A percentile compares a stretch with the other conserved stretches of the same genome.
Evolutionary conservation across 2,329 filamentous ascomycete genomes (phyloP).

Genomic region (Didymella keratinophila): DNA sequence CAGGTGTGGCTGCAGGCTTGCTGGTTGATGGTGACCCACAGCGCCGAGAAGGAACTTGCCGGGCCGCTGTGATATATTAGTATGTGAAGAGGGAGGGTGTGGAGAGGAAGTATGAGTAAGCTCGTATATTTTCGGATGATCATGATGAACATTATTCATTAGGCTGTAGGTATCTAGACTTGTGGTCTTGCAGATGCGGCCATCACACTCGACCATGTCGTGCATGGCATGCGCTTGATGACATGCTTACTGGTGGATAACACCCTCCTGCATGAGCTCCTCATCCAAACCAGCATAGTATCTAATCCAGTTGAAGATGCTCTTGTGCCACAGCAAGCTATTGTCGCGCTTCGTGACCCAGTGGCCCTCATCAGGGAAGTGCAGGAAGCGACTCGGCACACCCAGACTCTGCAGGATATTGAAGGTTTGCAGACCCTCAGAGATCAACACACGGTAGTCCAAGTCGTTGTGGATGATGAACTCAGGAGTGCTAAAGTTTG

Average conservation of each 20-base stretch:
- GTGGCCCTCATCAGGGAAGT: slow-evolving; percentile 80
- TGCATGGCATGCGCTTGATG: neutral
- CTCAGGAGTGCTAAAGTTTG: slow-evolving; percentile 84
- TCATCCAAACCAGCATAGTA: slow-evolving; percentile 44
- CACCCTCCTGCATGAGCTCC: slow-evolving; percentile 40
- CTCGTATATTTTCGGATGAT: neutral
- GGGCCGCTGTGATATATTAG: slow-evolving; percentile 19
- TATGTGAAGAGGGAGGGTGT: too few species aligned
- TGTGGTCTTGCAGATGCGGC: neutral
- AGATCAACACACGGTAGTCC: slow-evolving; percentile 87
- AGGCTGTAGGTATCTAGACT: neutral
- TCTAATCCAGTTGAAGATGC: slow-evolving; percentile 49
- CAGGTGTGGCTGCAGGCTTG: slow-evolving; percentile 25
- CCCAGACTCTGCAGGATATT: slow-evolving; percentile 81
- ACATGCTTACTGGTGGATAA: slow-evolving; percentile 41
- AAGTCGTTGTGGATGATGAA: slow-evolving; percentile 87
- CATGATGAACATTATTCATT: neutral
- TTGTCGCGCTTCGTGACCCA: slow-evolving; percentile 93
- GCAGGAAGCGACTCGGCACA: slow-evolving; percentile 78
- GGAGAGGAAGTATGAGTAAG: neutral
- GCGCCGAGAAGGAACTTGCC: slow-evolving; percentile 28
- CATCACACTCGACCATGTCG: neutral
- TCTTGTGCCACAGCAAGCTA: slow-evolving; percentile 82
- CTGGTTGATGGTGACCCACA: slow-evolving; percentile 27
- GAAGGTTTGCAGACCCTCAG: slow-evolving; percentile 83